Conservation (phyloP, 768 basidiomycete genomes). For the Amanita muscaria region DNA sequence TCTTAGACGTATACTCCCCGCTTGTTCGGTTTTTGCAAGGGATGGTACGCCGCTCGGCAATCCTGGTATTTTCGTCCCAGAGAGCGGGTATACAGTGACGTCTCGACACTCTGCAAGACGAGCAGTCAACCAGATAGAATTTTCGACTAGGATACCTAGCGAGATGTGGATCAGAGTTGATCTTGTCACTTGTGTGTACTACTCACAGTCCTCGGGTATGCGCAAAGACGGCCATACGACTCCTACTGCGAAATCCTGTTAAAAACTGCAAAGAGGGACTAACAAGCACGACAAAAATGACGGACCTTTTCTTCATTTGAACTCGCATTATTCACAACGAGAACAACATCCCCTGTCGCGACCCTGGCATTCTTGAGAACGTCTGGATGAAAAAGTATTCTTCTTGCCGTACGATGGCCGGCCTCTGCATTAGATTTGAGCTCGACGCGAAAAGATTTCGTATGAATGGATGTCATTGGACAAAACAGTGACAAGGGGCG, state of each 20-base stretch:
- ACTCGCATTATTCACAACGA: slow-evolving; percentile 36
- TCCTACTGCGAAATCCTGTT: slow-evolving; percentile 58
- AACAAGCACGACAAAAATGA: neutral
- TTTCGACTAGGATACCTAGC: slow-evolving; percentile 47
- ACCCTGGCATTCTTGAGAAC: slow-evolving; percentile 50
- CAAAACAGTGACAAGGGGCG: too few species aligned
- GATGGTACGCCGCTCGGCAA: slow-evolving; percentile 39
- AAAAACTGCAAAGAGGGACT: slow-evolving; percentile 7
- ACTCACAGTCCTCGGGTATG: slow-evolving; percentile 48
- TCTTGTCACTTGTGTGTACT: slow-evolving; percentile 6
- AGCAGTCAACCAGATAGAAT: slow-evolving; percentile 54
- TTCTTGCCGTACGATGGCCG: slow-evolving; percentile 46
- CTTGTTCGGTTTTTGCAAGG: slow-evolving; percentile 40
- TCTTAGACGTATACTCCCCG: slow-evolving; percentile 41
- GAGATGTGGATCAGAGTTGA: neutral
- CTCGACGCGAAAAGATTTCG: slow-evolving; percentile 32
- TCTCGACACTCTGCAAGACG: slow-evolving; percentile 40
- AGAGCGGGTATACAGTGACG: slow-evolving; percentile 42
- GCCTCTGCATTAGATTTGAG: slow-evolving; percentile 25
- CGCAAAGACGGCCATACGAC: slow-evolving; percentile 71
- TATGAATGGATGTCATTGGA: slow-evolving; percentile 4
- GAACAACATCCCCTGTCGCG: slow-evolving; percentile 62
- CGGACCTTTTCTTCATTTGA: slow-evolving; percentile 20
- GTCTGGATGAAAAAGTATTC: slow-evolving; percentile 57
- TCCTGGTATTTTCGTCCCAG: slow-evolving; percentile 27